Evolutionary conservation across 495 filamentous ascomycete species (phyloP), one percentile per base, ranked within the genome.

Genomic region (Margaritispora aquatica): DNA sequence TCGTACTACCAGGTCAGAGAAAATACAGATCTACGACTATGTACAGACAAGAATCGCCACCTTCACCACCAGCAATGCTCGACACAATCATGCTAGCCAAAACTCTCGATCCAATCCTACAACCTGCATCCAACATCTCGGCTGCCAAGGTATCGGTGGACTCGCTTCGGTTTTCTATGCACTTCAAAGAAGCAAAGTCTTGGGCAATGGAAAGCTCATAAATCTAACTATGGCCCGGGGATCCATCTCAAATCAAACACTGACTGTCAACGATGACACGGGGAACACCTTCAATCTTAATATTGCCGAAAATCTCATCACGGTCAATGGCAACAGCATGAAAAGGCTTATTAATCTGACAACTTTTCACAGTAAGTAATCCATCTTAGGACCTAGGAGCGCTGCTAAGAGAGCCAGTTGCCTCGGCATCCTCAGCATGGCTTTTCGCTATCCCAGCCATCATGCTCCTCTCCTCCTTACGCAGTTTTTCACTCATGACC

Each of bases 141-240:
- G 54, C 24, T 56, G 54, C 19, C 54, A 56, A 56, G 54, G 54
- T 9, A 46, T 56, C n/a, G 54, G 54, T 15, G 54, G 54, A n/a
- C 7, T 56, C 2, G 54, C 23, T 1, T 9, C 54, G 13, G 29
- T 56, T 19, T 13, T 44, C 22, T 11, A 26, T 11, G 41, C 54
- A 3, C 54, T 56, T 13, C 22, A 20, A 46, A 24, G 44, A n/a
- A 23, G 20, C 26, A 29, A 56, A 46, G 54, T 13, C 29, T 36
- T 46, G 13, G 8, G 31, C 26, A 3, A 4, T 21, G 54, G 54
- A 15, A 56, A 46, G 22, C 38, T 56, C 20, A 23, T 3, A 26
- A 56, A 56, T 23, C 38, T 56, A 5, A 56, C 54, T 17, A 26
- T 22, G 21, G 34, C 54, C 1, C 44, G 46, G 27, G 34, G 34